Percentiles rank a stretch among this genome's conserved stretches.
These are phyloP conservation scores for Eimeria nieschulzi DNA, from an alignment of 169 alveolate species.

Conservation along the genomic window DNA sequence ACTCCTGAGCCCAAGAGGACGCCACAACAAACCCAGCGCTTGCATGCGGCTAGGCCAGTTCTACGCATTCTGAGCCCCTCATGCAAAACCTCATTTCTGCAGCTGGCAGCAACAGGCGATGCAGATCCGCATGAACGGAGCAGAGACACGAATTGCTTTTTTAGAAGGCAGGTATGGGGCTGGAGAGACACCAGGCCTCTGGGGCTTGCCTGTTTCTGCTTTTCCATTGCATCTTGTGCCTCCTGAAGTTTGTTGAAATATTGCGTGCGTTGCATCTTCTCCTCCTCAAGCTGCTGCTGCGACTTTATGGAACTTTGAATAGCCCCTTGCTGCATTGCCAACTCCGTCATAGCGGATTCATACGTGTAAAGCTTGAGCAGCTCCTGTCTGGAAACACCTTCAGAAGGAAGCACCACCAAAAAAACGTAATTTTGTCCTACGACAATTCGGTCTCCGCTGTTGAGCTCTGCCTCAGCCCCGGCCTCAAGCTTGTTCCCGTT, in stretches of 20 bases:
- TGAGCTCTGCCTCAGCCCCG: neutral
- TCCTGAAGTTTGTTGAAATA: constrained; percentile 39
- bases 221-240: constrained; percentile 36
- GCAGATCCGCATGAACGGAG: too few species aligned
- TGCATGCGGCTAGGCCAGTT: too few species aligned
- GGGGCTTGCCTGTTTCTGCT: constrained; percentile 9
- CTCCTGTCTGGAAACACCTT: neutral
- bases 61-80: too few species aligned
- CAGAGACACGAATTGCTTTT: too few species aligned
- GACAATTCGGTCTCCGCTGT: constrained; percentile 65
- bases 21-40: too few species aligned
- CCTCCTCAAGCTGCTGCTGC: constrained; percentile 50
- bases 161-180: too few species aligned
- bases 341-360: constrained; percentile 51
- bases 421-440: constrained; percentile 62
- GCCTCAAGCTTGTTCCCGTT: constrained; percentile 54
- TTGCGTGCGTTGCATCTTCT: constrained; percentile 40
- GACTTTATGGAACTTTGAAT: neutral
- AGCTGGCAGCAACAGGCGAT: too few species aligned
- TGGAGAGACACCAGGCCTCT: too few species aligned
- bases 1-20: constrained; percentile 1
- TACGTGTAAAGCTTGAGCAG: neutral
- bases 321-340: constrained; percentile 60
- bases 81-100: too few species aligned
- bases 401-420: constrained; percentile 38